Base-by-base conservation (phyloP, 2,329 filamentous ascomycete species). In the Ophiostoma sp. region DNA sequence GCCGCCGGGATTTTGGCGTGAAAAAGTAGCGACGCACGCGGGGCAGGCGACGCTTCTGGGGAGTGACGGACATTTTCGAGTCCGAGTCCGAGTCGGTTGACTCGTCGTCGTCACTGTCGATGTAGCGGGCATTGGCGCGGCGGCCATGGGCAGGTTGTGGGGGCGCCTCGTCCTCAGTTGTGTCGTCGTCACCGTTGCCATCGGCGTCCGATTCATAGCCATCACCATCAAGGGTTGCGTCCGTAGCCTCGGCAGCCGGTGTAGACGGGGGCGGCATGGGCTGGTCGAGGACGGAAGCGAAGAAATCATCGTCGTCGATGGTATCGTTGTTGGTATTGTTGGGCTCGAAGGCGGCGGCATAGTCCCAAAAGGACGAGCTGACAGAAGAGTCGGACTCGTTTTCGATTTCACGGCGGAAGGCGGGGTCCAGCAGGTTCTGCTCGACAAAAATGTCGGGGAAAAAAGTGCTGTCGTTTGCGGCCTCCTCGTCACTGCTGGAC, bases 391-490 rank as follows among this genome's bases (percentile, higher is more conserved):
- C 84, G 66, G 85, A 80, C 65, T 82, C 81, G 71, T 91, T 87
- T 75, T 93, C 89, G 72, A 93, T 89, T 78, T 91, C 87, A 58
- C 86, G 85, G 71, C 89, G 89, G 74, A 94, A 87, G 66, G 84
- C 83, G 5, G 89, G 88, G 73, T 92, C 90, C 5, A 94, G 81
- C 16, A 85, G 83, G 74, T 87, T 89, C 77, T 93, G 89, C 65
- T 90, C 87, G 68, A 93, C 82, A 76, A 94, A 94, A 69, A 94
- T 87, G 75, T 93, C 87, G 1, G 90, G 89, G 71, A 92, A 92
- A 71, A 92, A 85, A 71, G 87, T 85, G 70, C 85, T 84, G 63
- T 83, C 78, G 71, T 87, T 84, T 69, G 87, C 84, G 52, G 88
- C 85, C 4, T 82, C 85, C 66, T 88, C 87, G 67, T 55, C 64